Evolutionary conservation across 208 protist species (phyloP).

Genomic region (Polymyxa betae): DNA sequence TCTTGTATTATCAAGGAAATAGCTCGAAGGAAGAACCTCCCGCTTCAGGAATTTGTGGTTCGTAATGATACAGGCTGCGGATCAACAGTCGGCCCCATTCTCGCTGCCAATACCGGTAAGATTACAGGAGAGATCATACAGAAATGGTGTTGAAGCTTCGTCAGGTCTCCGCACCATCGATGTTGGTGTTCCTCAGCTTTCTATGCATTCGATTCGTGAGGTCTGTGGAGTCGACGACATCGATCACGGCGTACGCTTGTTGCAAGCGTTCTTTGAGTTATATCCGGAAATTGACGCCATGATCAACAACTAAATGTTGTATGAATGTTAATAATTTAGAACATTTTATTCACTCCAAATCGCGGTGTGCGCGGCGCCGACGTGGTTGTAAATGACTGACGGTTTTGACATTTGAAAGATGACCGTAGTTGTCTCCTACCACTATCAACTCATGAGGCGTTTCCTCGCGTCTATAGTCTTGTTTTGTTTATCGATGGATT

Average conservation of each 20-base stretch:
- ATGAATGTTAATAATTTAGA: no score
- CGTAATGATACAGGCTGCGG: conserved; percentile 64
- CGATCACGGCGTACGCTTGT: background rate
- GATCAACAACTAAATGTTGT: background rate
- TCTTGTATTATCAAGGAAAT: conserved; percentile 61
- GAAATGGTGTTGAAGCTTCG: background rate
- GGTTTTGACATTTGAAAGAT: no score
- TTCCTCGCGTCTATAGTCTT: no score
- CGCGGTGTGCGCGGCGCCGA: no score
- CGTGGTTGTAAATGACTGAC: no score
- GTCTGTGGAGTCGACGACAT: conserved; percentile 58
- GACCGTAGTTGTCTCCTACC: no score
- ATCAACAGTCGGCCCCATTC: conserved; percentile 65
- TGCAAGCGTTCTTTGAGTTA: conserved; percentile 24
- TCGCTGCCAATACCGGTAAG: conserved; percentile 58
- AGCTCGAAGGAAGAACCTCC: conserved; percentile 24
- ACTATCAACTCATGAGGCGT: no score
- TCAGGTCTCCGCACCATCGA: conserved; percentile 61
- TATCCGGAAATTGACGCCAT: conserved; percentile 43
- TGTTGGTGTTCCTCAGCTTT: conserved; percentile 61
- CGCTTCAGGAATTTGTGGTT: conserved; percentile 65
- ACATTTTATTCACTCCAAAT: no score
- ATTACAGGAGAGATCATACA: background rate
- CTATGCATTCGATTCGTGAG: conserved; percentile 66
- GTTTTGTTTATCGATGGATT: no score